phyloP scores from a whole-genome alignment of 371 early-diverging fungal species.

The Globomyces sp. region DNA sequence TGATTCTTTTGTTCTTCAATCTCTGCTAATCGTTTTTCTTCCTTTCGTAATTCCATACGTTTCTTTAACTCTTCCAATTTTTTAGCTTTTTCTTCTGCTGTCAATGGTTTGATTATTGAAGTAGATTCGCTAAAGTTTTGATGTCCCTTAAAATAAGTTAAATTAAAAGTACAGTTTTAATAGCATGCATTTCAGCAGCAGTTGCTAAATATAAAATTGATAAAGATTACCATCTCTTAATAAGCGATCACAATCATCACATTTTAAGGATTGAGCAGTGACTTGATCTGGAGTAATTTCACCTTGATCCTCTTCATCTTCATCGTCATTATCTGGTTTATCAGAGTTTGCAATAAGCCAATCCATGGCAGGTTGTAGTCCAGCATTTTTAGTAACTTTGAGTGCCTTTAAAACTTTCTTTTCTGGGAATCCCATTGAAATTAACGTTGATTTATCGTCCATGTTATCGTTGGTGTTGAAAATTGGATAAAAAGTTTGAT shows the following conservation, averaged over 20 bases:
- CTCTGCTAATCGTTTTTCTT: slow-evolving; percentile 60
- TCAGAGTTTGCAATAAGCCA: slow-evolving; percentile 58
- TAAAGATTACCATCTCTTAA: slow-evolving; percentile 65
- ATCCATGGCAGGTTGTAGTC: slow-evolving; percentile 87
- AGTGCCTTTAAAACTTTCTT: slow-evolving; percentile 66
- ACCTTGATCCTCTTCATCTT: slow-evolving; percentile 35
- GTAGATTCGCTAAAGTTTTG: slow-evolving; percentile 65
- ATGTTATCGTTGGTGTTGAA: background rate
- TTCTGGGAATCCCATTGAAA: slow-evolving; percentile 76
- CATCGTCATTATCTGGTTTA: slow-evolving; percentile 20
- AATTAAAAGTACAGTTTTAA: slow-evolving; percentile 17
- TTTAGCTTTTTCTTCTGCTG: slow-evolving; percentile 78
- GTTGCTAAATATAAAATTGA: background rate
- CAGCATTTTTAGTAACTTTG: slow-evolving; percentile 75
- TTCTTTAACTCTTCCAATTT: slow-evolving; percentile 77
- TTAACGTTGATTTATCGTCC: slow-evolving; percentile 58
- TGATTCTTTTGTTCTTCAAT: slow-evolving; percentile 66
- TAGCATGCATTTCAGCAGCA: slow-evolving; percentile 62
- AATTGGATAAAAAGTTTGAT: background rate
- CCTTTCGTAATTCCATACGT: slow-evolving; percentile 68
- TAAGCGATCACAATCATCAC: slow-evolving; percentile 84
- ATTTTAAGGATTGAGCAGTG: slow-evolving; percentile 64
- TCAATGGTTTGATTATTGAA: slow-evolving; percentile 69
- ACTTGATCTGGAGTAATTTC: slow-evolving; percentile 62
- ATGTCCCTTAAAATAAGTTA: slow-evolving; percentile 46